Percentiles rank a stretch among this genome's conserved stretches.
These are phyloP conservation scores for Zalaria obscura DNA, from an alignment of 2,329 filamentous ascomycete species.

Conservation along the genomic window DNA sequence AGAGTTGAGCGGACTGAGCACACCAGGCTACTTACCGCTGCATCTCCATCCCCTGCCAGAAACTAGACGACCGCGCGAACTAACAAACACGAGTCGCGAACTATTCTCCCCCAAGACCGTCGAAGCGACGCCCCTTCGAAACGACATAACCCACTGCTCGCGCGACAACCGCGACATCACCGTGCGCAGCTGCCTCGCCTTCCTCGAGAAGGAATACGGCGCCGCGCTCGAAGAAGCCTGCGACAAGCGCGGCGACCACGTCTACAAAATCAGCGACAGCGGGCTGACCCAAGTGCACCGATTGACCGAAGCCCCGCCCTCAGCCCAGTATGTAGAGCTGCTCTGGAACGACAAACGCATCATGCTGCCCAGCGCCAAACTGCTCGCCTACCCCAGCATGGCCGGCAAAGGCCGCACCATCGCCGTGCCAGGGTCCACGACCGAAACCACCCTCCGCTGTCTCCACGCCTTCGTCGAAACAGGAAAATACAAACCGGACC, in stretches of 20 bases:
- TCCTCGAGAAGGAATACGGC: constrained; percentile 9
- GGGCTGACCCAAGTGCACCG: constrained; percentile 17
- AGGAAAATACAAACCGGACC: constrained; percentile 6
- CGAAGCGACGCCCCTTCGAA: not conserved
- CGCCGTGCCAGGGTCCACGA: constrained; percentile 15
- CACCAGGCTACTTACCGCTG: constrained; percentile 15
- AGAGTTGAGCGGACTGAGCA: constrained; percentile 15
- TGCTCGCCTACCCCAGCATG: constrained; percentile 15
- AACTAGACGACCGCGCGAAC: not conserved
- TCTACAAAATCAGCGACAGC: constrained; percentile 19
- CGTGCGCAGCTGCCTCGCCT: constrained; percentile 12
- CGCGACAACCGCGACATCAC: constrained; percentile 15
- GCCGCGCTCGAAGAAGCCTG: constrained; percentile 19
- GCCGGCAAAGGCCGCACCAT: constrained; percentile 19
- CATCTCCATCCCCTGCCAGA: not conserved
- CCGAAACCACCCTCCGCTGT: constrained; percentile 18
- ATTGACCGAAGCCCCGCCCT: constrained; percentile 13
- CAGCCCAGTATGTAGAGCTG: constrained; percentile 21
- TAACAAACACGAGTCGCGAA: not conserved
- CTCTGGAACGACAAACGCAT: constrained; percentile 20
- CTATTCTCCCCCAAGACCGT: not conserved
- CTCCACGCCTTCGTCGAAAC: constrained; percentile 19
- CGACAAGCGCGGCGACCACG: constrained; percentile 17
- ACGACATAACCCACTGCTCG: constrained; percentile 12
- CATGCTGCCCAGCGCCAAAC: constrained; percentile 16